These are phyloP conservation scores for Ganoderma lucidum DNA, from an alignment of 1,284 basidiomycete genomes.

Conservation along the genomic window DNA sequence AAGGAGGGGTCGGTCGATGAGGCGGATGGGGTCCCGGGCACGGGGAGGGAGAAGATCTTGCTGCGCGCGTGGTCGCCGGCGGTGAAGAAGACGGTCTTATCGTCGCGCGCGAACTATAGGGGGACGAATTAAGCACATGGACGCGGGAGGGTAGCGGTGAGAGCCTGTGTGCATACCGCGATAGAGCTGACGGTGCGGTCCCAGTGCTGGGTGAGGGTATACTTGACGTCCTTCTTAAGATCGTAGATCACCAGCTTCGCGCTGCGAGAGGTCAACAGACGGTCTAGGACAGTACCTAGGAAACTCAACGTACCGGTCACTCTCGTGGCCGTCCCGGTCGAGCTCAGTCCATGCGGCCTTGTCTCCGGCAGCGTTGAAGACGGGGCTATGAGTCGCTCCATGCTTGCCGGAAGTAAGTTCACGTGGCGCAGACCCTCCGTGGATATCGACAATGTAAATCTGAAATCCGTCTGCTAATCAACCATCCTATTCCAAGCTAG, in stretches of 20 bases:
- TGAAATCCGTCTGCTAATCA: conserved; percentile 36
- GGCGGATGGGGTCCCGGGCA: conserved; percentile 66
- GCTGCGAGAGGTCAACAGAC: conserved; percentile 45
- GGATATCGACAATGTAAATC: conserved; percentile 72
- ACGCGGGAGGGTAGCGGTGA: neutral
- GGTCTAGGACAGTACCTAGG: neutral
- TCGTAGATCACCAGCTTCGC: conserved; percentile 84
- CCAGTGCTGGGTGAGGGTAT: conserved; percentile 81
- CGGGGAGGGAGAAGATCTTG: conserved; percentile 75
- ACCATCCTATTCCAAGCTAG: neutral
- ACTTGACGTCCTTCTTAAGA: conserved; percentile 68
- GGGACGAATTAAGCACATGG: neutral
- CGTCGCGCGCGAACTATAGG: conserved; percentile 75
- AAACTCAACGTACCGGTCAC: conserved; percentile 62
- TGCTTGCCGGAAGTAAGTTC: conserved; percentile 85
- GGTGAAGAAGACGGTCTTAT: conserved; percentile 73
- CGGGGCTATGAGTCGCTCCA: conserved; percentile 79
- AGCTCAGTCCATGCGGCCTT: conserved; percentile 90
- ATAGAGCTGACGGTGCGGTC: conserved; percentile 78
- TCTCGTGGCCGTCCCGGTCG: conserved; percentile 87
- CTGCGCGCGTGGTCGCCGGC: conserved; percentile 79
- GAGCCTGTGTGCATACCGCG: conserved; percentile 49
- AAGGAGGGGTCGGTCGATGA: conserved; percentile 61
- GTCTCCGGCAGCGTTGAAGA: conserved; percentile 70
- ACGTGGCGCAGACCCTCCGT: conserved; percentile 54